These are phyloP conservation scores for Pterocarpus macrocarpus DNA, from an alignment of 306 rosid species.

Conservation along the genomic window DNA sequence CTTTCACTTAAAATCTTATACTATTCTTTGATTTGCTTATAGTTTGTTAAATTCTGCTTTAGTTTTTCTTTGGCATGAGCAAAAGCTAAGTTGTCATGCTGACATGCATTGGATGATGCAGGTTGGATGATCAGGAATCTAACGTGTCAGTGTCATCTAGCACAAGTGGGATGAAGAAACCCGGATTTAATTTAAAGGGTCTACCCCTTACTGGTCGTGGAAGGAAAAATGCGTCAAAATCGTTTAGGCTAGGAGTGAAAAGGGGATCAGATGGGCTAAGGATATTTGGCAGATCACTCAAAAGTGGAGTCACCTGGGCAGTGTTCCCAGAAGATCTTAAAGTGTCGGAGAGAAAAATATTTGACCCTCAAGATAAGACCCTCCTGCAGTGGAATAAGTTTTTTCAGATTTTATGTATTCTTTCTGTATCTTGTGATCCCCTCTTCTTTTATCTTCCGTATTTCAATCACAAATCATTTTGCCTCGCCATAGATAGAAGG, in stretches of 20 bases:
- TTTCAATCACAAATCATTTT: conserved; percentile 66
- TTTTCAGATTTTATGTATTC: conserved; percentile 77
- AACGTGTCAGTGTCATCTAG: conserved; percentile 48
- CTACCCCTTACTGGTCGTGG: conserved; percentile 52
- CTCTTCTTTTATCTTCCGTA: conserved; percentile 88
- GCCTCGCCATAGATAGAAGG: conserved; percentile 76
- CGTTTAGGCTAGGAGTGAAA: conserved; percentile 62
- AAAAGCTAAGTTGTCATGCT: conserved; percentile 16
- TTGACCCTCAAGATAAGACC: conserved; percentile 85
- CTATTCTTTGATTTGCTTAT: no score
- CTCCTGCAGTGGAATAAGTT: conserved; percentile 83
- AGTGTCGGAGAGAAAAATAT: conserved; percentile 73
- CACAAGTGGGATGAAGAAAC: conserved; percentile 64
- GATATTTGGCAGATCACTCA: conserved; percentile 81
- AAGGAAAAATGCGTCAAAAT: conserved; percentile 60
- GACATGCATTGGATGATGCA: conserved; percentile 50
- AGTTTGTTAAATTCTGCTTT: background rate
- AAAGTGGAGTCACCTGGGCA: conserved; percentile 64
- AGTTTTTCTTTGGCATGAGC: background rate
- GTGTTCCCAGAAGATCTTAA: conserved; percentile 84
- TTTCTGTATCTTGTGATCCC: conserved; percentile 85
- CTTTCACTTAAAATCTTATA: no score
- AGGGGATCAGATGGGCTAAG: conserved; percentile 80
- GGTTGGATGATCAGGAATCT: conserved; percentile 77
- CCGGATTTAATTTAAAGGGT: conserved; percentile 63